These are phyloP conservation scores for Geotrichum australiense DNA, from an alignment of 1,139 yeast genomes.

Conservation along the genomic window DNA sequence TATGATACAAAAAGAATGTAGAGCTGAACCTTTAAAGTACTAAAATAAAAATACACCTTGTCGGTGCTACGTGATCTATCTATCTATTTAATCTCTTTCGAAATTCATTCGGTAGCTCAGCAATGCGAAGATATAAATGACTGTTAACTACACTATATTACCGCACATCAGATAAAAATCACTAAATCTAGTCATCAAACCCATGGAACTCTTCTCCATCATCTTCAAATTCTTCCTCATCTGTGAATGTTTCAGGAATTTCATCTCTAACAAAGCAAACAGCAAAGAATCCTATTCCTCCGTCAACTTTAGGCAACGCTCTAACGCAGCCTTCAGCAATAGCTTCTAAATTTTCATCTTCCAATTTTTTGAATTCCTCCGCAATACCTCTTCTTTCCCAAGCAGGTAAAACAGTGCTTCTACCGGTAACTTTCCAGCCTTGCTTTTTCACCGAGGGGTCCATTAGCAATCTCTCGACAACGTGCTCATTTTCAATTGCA, in stretches of 20 bases:
- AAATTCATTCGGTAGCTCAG: too few relatives aligned
- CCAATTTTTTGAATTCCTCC: constrained; percentile 51
- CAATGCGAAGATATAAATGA: too few relatives aligned
- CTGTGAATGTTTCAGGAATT: not conserved
- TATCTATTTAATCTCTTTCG: too few relatives aligned
- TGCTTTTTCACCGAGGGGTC: constrained; percentile 51
- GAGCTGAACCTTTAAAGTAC: too few relatives aligned
- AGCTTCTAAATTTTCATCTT: constrained; percentile 33
- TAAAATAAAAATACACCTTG: too few relatives aligned
- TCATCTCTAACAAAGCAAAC: constrained; percentile 55
- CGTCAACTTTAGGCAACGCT: constrained; percentile 78
- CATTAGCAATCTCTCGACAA: constrained; percentile 65
- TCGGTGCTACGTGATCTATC: too few relatives aligned
- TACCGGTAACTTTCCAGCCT: constrained; percentile 71
- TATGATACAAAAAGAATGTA: too few relatives aligned
- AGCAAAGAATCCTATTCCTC: constrained; percentile 97
- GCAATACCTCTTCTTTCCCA: constrained; percentile 84
- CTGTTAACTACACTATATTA: too few relatives aligned
- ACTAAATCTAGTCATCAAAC: constrained; percentile 6
- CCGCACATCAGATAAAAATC: too few relatives aligned
- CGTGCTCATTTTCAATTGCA: constrained; percentile 87
- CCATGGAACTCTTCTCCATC: constrained; percentile 11
- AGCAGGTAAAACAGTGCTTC: constrained; percentile 59
- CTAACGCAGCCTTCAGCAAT: constrained; percentile 84
- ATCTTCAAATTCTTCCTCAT: not conserved